Percentiles rank a stretch among this genome's conserved stretches.
Conservation (phyloP, 2,329 filamentous ascomycete species). For the Aspergillus sp. region DNA sequence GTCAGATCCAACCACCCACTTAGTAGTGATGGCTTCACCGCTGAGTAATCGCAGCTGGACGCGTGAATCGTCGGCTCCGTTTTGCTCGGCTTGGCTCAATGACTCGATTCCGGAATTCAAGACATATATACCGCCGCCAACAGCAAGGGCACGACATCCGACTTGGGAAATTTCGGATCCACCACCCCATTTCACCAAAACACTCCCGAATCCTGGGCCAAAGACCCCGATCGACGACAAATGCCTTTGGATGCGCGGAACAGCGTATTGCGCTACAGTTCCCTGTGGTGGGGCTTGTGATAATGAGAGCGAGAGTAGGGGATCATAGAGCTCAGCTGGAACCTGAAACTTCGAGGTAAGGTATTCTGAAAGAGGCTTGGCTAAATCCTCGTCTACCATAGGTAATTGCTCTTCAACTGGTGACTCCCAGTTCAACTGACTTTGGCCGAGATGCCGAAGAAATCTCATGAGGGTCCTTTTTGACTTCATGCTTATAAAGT, state of each 20-base stretch:
- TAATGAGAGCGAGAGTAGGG: constrained; percentile 70
- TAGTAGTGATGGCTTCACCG: constrained; percentile 38
- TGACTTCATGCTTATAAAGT: constrained; percentile 71
- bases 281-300: constrained; percentile 58
- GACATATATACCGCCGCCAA: constrained; percentile 89
- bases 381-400: constrained; percentile 57
- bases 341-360: constrained; percentile 61
- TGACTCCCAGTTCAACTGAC: constrained; percentile 49
- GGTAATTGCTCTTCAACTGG: constrained; percentile 33
- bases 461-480: constrained; percentile 93
- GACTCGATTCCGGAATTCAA: constrained; percentile 67
- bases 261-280: constrained; percentile 65
- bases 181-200: constrained; percentile 92
- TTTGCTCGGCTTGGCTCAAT: constrained; percentile 17
- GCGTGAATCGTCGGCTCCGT: constrained; percentile 19
- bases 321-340: constrained; percentile 65
- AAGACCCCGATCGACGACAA: constrained; percentile 84
- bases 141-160: constrained; percentile 83
- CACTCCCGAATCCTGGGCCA: constrained; percentile 82
- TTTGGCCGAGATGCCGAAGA: constrained; percentile 74
- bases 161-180: constrained; percentile 87
- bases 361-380: constrained; percentile 50
- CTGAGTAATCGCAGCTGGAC: constrained; percentile 35
- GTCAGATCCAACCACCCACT: constrained; percentile 35
- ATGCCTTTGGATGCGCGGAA: constrained; percentile 75